A percentile compares a stretch with the other conserved stretches of the same genome.
Conservation (phyloP, 305 asterid genomes). For the Solanum aculeatissimum region DNA sequence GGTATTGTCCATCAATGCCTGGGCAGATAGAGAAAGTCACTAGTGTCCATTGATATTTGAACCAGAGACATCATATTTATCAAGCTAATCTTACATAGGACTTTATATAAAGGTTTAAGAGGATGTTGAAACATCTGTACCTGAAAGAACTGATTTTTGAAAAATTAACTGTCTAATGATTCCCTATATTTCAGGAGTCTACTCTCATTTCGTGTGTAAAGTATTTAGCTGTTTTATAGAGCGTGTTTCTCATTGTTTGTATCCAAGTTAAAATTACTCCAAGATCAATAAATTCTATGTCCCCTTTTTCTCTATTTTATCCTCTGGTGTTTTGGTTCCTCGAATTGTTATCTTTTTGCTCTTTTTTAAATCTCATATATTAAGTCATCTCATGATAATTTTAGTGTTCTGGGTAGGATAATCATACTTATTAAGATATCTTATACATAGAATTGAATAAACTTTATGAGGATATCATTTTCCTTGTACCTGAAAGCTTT, state of each 20-base stretch:
- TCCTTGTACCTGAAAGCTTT: background rate
- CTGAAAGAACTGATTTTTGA: background rate
- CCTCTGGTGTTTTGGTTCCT: background rate
- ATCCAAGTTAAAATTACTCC: background rate
- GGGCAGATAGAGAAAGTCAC: background rate
- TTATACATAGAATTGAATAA: background rate
- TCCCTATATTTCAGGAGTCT: background rate
- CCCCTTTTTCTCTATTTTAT: background rate
- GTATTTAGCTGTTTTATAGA: background rate
- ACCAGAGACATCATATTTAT: background rate
- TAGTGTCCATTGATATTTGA: background rate
- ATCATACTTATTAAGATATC: background rate
- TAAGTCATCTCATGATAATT: background rate
- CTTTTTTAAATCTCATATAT: background rate
- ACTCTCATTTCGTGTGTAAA: background rate
- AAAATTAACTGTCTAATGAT: background rate
- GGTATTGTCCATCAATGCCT: background rate
- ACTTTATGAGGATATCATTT: background rate
- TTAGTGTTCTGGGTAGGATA: background rate
- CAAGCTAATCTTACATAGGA: background rate
- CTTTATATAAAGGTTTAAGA: background rate
- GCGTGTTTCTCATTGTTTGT: background rate
- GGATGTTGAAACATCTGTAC: background rate
- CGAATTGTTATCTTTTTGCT: background rate
- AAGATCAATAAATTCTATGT: background rate